Evolutionary conservation across 176 grass and related monocot genomes (phyloP).

Genomic region (Bonia amplexicaulis): DNA sequence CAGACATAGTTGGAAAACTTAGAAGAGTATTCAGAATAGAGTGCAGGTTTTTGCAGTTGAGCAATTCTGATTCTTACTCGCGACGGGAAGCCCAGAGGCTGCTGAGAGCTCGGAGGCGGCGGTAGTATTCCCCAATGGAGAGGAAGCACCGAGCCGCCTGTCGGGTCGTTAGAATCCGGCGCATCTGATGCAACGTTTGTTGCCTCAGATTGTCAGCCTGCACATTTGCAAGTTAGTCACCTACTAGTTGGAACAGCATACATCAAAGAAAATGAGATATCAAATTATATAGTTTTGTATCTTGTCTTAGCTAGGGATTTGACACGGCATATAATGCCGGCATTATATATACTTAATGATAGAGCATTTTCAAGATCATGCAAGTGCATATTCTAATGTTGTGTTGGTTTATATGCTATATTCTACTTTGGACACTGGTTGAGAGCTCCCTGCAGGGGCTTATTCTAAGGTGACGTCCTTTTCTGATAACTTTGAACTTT

Average conservation of each 20-base stretch:
- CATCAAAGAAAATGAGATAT: slow-evolving; percentile 23
- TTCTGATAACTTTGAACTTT: slow-evolving; percentile 10
- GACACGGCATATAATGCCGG: background rate
- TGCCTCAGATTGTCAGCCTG: slow-evolving; percentile 96
- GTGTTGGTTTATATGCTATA: slow-evolving; percentile 16
- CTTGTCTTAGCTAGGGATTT: slow-evolving; percentile 23
- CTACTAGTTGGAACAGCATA: background rate
- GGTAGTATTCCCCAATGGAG: slow-evolving; percentile 85
- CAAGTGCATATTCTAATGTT: slow-evolving; percentile 26
- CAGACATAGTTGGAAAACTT: background rate
- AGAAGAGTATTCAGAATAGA: background rate
- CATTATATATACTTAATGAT: slow-evolving; percentile 21
- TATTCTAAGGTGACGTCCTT: slow-evolving; percentile 18
- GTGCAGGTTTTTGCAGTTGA: background rate
- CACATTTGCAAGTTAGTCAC: slow-evolving; percentile 30
- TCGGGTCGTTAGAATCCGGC: slow-evolving; percentile 53
- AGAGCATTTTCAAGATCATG: slow-evolving; percentile 19
- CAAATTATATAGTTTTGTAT: slow-evolving; percentile 23
- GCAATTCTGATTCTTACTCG: slow-evolving; percentile 55
- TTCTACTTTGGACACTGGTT: slow-evolving; percentile 2
- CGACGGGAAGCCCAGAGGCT: slow-evolving; percentile 77
- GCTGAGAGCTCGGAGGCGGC: slow-evolving; percentile 84
- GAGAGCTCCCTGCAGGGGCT: background rate
- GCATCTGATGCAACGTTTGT: slow-evolving; percentile 78
- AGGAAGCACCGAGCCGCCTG: slow-evolving; percentile 80